Percentiles rank a stretch among this genome's conserved stretches.
Conservation (phyloP, 2,329 filamentous ascomycete species). For the Fonsecaea pedrosoi region DNA sequence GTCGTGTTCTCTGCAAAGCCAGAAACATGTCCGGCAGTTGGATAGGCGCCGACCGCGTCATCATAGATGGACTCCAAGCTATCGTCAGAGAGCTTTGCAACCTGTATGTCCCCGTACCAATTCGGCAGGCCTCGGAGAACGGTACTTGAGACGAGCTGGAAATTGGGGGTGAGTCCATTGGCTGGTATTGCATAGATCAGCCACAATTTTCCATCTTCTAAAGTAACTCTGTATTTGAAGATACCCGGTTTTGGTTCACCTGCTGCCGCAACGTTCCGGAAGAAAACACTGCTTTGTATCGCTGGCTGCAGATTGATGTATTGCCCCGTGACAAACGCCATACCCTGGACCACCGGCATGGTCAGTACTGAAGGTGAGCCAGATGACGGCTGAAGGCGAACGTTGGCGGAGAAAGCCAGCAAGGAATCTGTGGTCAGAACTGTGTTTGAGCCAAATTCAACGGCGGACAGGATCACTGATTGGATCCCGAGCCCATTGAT, state of each 20-base stretch:
- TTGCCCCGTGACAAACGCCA: constrained; percentile 81
- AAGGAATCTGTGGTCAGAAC: constrained; percentile 61
- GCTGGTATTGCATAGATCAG: constrained; percentile 74
- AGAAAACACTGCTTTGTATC: constrained; percentile 77
- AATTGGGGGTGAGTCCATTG: constrained; percentile 64
- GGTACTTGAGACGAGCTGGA: constrained; percentile 71
- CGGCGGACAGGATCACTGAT: constrained; percentile 78
- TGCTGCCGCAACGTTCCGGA: constrained; percentile 67
- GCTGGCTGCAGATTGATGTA: constrained; percentile 74
- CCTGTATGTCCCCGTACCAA: constrained; percentile 81
- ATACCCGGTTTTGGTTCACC: constrained; percentile 66
- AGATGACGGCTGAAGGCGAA: constrained; percentile 67
- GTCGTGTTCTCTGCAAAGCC: constrained; percentile 65
- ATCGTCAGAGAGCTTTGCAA: constrained; percentile 74
- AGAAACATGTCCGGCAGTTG: constrained; percentile 67
- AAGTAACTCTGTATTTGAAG: constrained; percentile 75
- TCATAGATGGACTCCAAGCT: constrained; percentile 75
- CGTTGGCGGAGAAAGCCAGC: constrained; percentile 66
- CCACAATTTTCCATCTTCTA: constrained; percentile 79
- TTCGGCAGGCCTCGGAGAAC: constrained; percentile 68
- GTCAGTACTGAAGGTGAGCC: constrained; percentile 67
- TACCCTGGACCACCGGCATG: constrained; percentile 87
- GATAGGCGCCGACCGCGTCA: constrained; percentile 75
- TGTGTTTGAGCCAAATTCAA: constrained; percentile 70
- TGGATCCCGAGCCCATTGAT: constrained; percentile 83